Evolutionary conservation across 2,329 filamentous ascomycete genomes (phyloP), one percentile per base, ranked within the genome.

Genomic region (Sphaerulina populicola): DNA sequence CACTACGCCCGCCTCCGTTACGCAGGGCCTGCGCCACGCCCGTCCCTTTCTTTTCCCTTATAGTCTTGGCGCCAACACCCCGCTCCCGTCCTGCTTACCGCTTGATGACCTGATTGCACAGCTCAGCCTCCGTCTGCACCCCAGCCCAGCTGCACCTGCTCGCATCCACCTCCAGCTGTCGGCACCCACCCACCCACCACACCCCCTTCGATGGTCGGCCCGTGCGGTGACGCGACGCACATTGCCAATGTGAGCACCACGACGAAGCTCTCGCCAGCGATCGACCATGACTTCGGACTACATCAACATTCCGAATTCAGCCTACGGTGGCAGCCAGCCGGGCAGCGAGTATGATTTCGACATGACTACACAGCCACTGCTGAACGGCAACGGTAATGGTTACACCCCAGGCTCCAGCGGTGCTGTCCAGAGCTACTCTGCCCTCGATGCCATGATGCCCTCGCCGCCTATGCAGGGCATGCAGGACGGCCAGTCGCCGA

Each of bases 271-370:
- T 23, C 14, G 46, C 38, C 10, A 40, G 27, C 27, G 36, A 30
- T 11, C 9, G 18, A 48, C 12, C 30, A 48, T 48, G 46, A 49
- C 48, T 40, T 53, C 55, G 42, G 49, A 57, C 44, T 41, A 61
- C 51, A 53, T 64, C 9, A 59, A 56, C 40, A 47, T 61, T 44
- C 57, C 59, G 27, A 54, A 55, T 21, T 60, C 61, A 11, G 57
- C 47, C 4, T 64, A 60, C 27, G 57, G 56, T 21, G 58, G 57
- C 18, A 63, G 62, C 49, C 62, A 62, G 53, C 47, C 58, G 7
- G 56, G 57, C 44, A 62, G 60, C 46, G 62, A 64, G 39, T 63
- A 63, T 49, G 59, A 54, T 35, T 60, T 63, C 53, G 60, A 59
- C 18, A 59, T 57, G 18, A 18, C 18, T 29, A 51, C 60, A 4